Evolutionary conservation across 192 early-diverging fungal species (phyloP), one percentile per base, ranked within the genome.

Genomic region (Spinellus fusiger): DNA sequence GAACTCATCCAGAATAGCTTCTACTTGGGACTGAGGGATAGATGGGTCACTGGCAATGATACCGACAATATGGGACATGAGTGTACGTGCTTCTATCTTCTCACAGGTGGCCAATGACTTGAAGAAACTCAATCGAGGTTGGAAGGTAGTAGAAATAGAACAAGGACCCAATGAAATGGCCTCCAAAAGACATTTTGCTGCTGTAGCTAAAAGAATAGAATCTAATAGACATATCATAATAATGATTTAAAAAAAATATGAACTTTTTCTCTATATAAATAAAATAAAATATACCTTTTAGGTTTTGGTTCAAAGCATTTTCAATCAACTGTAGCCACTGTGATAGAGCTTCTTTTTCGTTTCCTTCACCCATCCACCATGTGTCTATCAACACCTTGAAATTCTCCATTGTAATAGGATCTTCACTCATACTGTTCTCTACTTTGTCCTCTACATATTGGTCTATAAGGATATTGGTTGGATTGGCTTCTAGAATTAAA

Each of bases 1-100:
- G 25, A 69, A 65, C 27, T 69, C 62, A 9, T 26, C 10, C 5
- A 74, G 12, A 4, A 56, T 65, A 3, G 33, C 20, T 23, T 65
- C 58, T 2, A 74, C 49, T 15, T 49, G 54, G 4, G 49, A 25
- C 12, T 62, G 40, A 12, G 72, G 38, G 12, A 74, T 27, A 53
- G 22, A 29, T 16, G 40, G 16, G 20, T 77, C 80, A 29, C 87
- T 90, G 16, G 79, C 73, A 6, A 92, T 75, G n/a, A 92, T 81
- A 29, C 86, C 89, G 28, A 91, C 75, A 10, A 90, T 76, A 54
- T 85, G 85, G 0, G 86, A 82, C 72, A 88, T 87, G 20, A 79
- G 70, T 8, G 51, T 65, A 40, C 88, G 70, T 3, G 90, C 84
- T 44, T 92, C 90, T 6, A 75, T 44, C 49, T 85, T 87, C 7